Evolutionary conservation across 164 flowering plant genomes (phyloP), one percentile per base, ranked within the genome.

Genomic region (Dillenia suffruticosa): DNA sequence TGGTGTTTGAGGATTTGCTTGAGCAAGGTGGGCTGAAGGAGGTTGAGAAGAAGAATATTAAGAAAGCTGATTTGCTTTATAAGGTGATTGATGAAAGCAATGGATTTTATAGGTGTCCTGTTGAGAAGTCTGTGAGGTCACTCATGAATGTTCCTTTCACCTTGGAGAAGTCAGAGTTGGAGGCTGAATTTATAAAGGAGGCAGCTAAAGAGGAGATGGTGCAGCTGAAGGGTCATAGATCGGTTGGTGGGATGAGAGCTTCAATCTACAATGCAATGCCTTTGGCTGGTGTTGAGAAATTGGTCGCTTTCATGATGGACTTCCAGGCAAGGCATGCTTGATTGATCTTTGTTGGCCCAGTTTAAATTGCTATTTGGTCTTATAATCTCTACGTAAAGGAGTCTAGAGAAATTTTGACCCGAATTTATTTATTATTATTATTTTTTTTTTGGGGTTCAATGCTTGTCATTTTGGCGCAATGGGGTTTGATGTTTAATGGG

Each of bases 261-360:
- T 92, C 97, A 1, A 95, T 95, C 26, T 95, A 89, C 68, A 95
- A 95, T 76, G 99, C 99, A 0, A 89, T 92, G 97, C 96, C 96
- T 9, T 75, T 83, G 69, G 96, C 92, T 67, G 99, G 99, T 3
- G 96, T 94, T 47, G 89, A 91, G 75, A 94, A 89, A 69, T 70
- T 94, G 83, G 97, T 91, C 54, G 90, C 83, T 70, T 94, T 91
- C 80, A 94, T 94, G 99, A 86, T 86, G 81, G 90, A 85, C 55
- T 94, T 94, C 76, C 97, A 88, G 74, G 83, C 88, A 51, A 89
- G 70, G 84, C 93, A 87, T 75, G 86, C 76, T 67, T 84, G 70
- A 77, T 32, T 32, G 40, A 32, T 32, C 40, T 32, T 32, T 32
- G 40, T 32, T 32, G 6, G 40, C 40, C 6, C 6, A 32, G 40